Conservation (phyloP, 2,329 filamentous ascomycete species). For the Macrophomina phaseolina region DNA sequence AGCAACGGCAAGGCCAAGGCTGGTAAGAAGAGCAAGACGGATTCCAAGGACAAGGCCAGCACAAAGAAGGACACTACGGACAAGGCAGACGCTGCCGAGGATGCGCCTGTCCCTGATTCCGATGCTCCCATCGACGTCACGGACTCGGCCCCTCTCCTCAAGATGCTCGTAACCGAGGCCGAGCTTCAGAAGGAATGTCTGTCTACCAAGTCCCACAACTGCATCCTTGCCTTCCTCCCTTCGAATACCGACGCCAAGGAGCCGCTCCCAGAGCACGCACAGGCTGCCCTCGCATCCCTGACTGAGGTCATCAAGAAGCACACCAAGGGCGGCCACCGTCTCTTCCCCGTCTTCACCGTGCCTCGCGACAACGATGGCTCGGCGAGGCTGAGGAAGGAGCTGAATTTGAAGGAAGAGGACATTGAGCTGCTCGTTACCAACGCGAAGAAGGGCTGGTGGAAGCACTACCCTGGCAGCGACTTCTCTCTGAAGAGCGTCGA, state of each 20-base stretch:
- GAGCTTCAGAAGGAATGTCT: constrained; percentile 76
- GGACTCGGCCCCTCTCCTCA: constrained; percentile 64
- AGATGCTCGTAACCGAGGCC: constrained; percentile 66
- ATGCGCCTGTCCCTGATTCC: constrained; percentile 46
- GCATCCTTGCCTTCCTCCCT: constrained; percentile 74
- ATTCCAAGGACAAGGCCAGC: constrained; percentile 47
- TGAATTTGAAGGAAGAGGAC: constrained; percentile 63
- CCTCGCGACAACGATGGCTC: constrained; percentile 66
- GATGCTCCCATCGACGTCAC: constrained; percentile 58
- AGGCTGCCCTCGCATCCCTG: constrained; percentile 63
- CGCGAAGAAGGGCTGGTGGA: constrained; percentile 85
- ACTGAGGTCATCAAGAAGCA: constrained; percentile 80
- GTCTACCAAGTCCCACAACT: constrained; percentile 76
- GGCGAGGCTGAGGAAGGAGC: constrained; percentile 60
- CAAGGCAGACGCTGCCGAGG: constrained; percentile 56
- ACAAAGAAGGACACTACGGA: constrained; percentile 46
- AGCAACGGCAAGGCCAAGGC: constrained; percentile 53
- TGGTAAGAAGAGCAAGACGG: constrained; percentile 49
- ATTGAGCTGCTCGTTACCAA: constrained; percentile 83
- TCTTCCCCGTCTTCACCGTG: constrained; percentile 85
- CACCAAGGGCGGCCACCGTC: constrained; percentile 65
- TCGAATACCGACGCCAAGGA: constrained; percentile 43
- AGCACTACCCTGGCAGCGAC: constrained; percentile 66
- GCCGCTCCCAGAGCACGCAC: constrained; percentile 44
- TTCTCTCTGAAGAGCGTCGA: constrained; percentile 71